Evolutionary conservation across 2,329 filamentous ascomycete genomes (phyloP).

Genomic region (Mollisiaceae sp.): DNA sequence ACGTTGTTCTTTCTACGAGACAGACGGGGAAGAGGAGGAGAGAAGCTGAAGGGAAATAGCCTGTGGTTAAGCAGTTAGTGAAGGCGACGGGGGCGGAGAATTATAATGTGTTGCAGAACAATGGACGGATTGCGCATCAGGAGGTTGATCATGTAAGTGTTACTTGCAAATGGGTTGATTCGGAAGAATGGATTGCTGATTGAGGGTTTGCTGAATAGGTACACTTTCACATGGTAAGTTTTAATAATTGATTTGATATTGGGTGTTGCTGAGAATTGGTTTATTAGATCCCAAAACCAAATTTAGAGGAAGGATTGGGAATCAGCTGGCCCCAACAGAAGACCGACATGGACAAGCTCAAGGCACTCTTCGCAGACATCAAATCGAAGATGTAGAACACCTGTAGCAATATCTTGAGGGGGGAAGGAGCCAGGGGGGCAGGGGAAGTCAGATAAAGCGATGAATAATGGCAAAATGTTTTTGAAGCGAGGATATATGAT

Average conservation of each 20-base stretch:
- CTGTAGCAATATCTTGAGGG: background rate
- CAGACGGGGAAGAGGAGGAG: background rate
- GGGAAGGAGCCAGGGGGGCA: conserved; percentile 1
- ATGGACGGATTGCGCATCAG: conserved; percentile 90
- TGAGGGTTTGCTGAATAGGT: conserved; percentile 44
- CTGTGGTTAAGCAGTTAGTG: conserved; percentile 86
- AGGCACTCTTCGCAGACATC: conserved; percentile 79
- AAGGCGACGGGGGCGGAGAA: conserved; percentile 75
- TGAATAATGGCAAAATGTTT: background rate
- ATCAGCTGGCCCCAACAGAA: conserved; percentile 79
- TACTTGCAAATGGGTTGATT: too few species aligned
- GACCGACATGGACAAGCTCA: conserved; percentile 81
- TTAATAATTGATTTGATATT: background rate
- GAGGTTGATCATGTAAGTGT: conserved; percentile 75
- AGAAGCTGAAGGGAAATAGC: conserved; percentile 48
- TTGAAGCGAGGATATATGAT: conserved; percentile 2
- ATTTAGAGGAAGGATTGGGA: conserved; percentile 76
- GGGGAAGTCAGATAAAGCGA: background rate
- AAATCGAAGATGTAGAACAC: conserved; percentile 80
- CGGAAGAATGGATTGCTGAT: too few species aligned
- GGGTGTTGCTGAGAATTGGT: background rate
- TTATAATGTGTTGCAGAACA: conserved; percentile 97
- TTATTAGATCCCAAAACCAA: conserved; percentile 88
- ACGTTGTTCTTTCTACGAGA: conserved; percentile 38
- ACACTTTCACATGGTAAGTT: conserved; percentile 87